Evolutionary conservation across 2,329 filamentous ascomycete species (phyloP), one percentile per base, ranked within the genome.

Genomic region (Colletotrichum incanum): DNA sequence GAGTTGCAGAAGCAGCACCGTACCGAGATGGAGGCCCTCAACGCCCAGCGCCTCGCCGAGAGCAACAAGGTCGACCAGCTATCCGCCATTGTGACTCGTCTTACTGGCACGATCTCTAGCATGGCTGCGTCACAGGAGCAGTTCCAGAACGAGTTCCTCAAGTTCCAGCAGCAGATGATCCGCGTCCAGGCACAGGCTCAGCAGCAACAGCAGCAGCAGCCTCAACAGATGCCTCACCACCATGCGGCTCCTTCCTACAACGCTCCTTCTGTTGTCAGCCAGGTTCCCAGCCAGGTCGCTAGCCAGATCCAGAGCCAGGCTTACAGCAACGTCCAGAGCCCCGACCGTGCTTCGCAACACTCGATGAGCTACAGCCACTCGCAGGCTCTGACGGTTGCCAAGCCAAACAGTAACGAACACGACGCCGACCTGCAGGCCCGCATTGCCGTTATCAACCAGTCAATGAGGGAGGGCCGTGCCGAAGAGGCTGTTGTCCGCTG

Each of bases 11-110:
- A 89, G 71, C 87, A 89, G 74, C 85, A 88, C 72, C 80, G 85
- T 54, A 84, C 87, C 28, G 85, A 88, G 74, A 83, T 90, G 56
- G 84, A 86, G 66, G 83, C 84, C 43, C 79, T 90, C 77, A 84
- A 86, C 74, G 83, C 83, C n/a, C 87, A 88, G 66, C 85, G 86
- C 39, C 80, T 79, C 7, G 83, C 84, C 4, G 88, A 91, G 67
- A 84, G 82, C 65, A 84, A 86, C 75, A 95, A 95, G 86, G 92
- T 95, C 70, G 90, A 93, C 65, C 89, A 93, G 77, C 86, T 96
- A n/a, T 87, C 91, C 9, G 86, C 88, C 18, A 87, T 93, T 39
- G 90, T 94, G 5, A 88, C 88, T 41, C 88, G 89, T 31, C 85
- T 95, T 69, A 89, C 91, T 3, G 90, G 92, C 74, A 93, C 91